Base-by-base conservation (phyloP, 805 yeast genomes). In the Starmerella sp. region DNA sequence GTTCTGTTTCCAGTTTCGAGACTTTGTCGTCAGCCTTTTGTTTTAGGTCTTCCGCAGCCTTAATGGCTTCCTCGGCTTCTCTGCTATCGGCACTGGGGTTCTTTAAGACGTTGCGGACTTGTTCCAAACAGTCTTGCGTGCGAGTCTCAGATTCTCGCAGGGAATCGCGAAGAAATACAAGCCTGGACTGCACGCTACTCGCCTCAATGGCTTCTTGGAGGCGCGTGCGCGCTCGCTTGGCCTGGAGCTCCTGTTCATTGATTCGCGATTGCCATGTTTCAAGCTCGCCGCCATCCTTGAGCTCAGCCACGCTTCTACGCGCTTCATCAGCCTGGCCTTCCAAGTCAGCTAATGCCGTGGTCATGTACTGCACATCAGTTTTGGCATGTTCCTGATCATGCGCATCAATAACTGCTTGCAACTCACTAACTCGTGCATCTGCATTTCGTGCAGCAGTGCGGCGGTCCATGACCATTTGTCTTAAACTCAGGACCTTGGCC, bases 401-500 rank as follows among this genome's bases (percentile, higher is more conserved):
- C 28, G 28, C 53, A 9, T 38, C 48, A 10, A 49, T 36, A 6
- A n/a, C 32, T 9, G 11, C 31, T 13, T 51, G 35, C 28, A 53
- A 22, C 28, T 17, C 32, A 1, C 10, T 3, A 15, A 48, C 35
- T 9, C 44, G 38, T 2, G 35, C 13, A 11, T 50, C 56, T 29
- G 34, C 39, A 43, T 56, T 38, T 32, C 52, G 48, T 52, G 57
- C 6, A 51, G 62, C 17, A 38, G 53, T 29, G 34, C 49, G 53
- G 17, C 38, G 17, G 15, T 39, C 48, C 15, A 38, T 17, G 7
- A 52, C 17, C 30, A 52, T 53, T 58, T 65, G 67, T 34, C 63
- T 64, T 10, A 57, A 54, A 13, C 59, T 54, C 10, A 67, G 56
- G 45, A 63, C 58, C 22, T 62, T 54, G 5, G 65, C 64, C 15